These are phyloP conservation scores for Achaetomiella virescens DNA, from an alignment of 495 filamentous ascomycete species.

Conservation along the genomic window DNA sequence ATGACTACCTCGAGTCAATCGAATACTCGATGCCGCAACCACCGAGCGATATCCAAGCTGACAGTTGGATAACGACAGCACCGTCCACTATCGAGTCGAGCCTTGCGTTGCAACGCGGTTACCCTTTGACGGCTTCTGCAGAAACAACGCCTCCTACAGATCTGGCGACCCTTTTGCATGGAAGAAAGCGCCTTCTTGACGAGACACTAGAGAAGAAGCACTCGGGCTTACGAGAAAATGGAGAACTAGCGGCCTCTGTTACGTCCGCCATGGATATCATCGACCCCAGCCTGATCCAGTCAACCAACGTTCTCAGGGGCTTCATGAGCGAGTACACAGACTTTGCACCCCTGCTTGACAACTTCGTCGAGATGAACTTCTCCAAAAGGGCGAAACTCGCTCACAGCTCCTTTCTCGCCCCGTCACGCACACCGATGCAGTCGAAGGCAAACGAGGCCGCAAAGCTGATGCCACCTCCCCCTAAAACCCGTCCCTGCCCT, in stretches of 20 bases:
- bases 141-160: background rate
- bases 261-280: background rate
- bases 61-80: background rate
- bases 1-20: slow-evolving; percentile 31
- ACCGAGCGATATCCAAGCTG: too few relatives aligned
- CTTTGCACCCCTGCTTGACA: slow-evolving; percentile 33
- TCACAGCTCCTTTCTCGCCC: slow-evolving; percentile 22
- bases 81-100: background rate
- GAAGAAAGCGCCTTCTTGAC: slow-evolving; percentile 16
- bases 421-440: background rate
- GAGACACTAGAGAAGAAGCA: slow-evolving; percentile 2
- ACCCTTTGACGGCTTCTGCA: background rate
- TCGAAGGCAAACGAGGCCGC: background rate
- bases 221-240: background rate
- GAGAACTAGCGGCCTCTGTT: background rate
- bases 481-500: slow-evolving; percentile 18
- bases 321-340: slow-evolving; percentile 16
- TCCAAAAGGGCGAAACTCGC: slow-evolving; percentile 28
- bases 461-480: slow-evolving; percentile 11
- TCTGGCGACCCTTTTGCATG: slow-evolving; percentile 11
- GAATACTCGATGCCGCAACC: background rate
- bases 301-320: slow-evolving; percentile 15
- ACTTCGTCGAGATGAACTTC: slow-evolving; percentile 39
- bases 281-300: background rate
- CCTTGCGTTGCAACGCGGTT: background rate